Evolutionary conservation across 441 rosid genomes (phyloP).

Genomic region (Erysimum cheiri): DNA sequence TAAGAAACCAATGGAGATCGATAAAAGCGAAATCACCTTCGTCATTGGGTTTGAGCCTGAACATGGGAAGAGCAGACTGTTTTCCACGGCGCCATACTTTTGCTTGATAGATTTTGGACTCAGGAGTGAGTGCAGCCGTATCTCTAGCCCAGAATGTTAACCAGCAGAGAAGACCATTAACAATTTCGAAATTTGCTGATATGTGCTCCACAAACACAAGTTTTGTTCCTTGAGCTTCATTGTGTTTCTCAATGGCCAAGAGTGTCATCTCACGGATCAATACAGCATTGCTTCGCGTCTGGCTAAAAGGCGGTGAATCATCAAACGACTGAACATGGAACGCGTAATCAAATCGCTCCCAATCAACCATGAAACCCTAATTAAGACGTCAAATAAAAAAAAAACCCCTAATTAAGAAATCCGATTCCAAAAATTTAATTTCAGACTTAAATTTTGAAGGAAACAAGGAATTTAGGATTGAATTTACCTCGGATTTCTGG

Average conservation of each 20-base stretch:
- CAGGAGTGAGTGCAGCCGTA: not conserved
- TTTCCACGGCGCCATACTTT: not conserved
- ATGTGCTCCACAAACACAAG: not conserved
- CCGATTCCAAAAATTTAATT: not conserved
- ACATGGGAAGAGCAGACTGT: not conserved
- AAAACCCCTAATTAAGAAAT: no score
- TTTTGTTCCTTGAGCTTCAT: constrained; percentile 5
- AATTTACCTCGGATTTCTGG: not conserved
- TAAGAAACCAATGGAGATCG: no score
- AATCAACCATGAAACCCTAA: constrained; percentile 7
- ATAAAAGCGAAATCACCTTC: not conserved
- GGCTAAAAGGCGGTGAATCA: not conserved
- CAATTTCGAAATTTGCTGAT: not conserved
- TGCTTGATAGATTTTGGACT: constrained; percentile 4
- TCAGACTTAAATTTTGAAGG: not conserved
- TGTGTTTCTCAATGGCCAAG: not conserved
- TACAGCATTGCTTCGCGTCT: not conserved
- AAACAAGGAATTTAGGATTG: not conserved
- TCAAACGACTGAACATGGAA: not conserved
- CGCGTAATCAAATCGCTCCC: constrained; percentile 5
- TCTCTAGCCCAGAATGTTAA: constrained; percentile 11
- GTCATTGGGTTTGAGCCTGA: not conserved
- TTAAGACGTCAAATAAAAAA: no score
- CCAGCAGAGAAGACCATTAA: not conserved
- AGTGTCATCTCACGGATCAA: not conserved